phyloP scores from a whole-genome alignment of 805 yeast species.

The Pichia manshurica region DNA sequence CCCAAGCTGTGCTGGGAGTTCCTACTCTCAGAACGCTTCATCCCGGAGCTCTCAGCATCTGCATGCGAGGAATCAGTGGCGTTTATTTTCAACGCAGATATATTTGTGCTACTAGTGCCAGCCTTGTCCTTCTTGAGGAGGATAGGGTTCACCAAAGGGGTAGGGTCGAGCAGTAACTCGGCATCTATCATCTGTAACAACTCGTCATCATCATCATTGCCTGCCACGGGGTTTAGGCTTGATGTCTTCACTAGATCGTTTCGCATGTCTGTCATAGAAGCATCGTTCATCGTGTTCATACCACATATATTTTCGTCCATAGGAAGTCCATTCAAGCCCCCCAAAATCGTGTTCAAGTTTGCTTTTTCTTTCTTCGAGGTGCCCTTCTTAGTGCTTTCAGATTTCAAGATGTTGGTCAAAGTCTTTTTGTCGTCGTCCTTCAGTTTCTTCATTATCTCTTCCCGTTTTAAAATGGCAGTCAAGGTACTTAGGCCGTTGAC shows the following conservation, averaged over 20 bases:
- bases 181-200: conserved; percentile 12
- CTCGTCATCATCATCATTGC: conserved; percentile 5
- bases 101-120: neutral
- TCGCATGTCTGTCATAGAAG: neutral
- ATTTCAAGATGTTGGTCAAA: conserved; percentile 1
- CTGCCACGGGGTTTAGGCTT: neutral
- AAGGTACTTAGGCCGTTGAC: conserved; percentile 4
- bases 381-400: neutral
- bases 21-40: conserved; percentile 7
- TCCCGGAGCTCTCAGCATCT: neutral
- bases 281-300: neutral
- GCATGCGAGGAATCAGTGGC: neutral
- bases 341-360: neutral
- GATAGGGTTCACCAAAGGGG: conserved; percentile 2
- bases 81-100: neutral
- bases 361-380: neutral
- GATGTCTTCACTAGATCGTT: neutral
- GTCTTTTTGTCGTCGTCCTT: conserved; percentile 10
- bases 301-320: neutral
- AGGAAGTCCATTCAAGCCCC: neutral
- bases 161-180: conserved; percentile 11
- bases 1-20: conserved; percentile 3
- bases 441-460: conserved; percentile 10
- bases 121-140: conserved; percentile 1
- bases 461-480: conserved; percentile 7